phyloP scores from a whole-genome alignment of 2,329 filamentous ascomycete species.

The Leptodontidium sp. region DNA sequence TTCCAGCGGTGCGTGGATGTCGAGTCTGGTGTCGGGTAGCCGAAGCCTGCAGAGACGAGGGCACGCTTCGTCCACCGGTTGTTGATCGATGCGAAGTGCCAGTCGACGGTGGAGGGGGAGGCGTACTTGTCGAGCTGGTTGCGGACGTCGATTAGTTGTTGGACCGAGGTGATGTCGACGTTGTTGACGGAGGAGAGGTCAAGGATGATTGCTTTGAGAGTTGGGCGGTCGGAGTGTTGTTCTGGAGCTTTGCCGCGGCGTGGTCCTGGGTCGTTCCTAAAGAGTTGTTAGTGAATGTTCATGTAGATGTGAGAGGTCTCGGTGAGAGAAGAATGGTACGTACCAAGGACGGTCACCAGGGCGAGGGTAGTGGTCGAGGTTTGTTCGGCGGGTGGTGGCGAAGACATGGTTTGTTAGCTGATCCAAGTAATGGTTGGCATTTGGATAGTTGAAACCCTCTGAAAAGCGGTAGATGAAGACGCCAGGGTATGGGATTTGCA shows the following conservation, averaged over 20 bases:
- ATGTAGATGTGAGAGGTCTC: no score
- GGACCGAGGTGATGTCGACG: constrained; percentile 90
- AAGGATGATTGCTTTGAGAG: constrained; percentile 87
- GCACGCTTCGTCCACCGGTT: constrained; percentile 96
- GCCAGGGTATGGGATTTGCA: constrained; percentile 87
- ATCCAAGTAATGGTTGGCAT: constrained; percentile 88
- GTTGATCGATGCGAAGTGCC: constrained; percentile 94
- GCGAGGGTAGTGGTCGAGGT: constrained; percentile 68
- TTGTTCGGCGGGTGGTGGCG: constrained; percentile 77
- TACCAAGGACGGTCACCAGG: constrained; percentile 85
- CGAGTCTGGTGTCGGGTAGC: constrained; percentile 69
- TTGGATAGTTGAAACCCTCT: constrained; percentile 96
- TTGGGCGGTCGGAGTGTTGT: constrained; percentile 64
- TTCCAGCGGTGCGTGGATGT: constrained; percentile 72
- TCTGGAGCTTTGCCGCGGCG: constrained; percentile 58
- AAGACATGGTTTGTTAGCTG: constrained; percentile 75
- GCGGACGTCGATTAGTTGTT: constrained; percentile 91
- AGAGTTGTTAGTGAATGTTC: neutral
- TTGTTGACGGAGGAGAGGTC: constrained; percentile 96
- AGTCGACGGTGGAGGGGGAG: constrained; percentile 83
- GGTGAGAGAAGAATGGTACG: neutral
- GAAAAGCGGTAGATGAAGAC: constrained; percentile 96
- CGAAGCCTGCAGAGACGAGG: constrained; percentile 86
- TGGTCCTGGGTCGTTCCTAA: constrained; percentile 81
- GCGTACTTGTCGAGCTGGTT: constrained; percentile 92